Percentiles rank a stretch among this genome's conserved stretches.
These are phyloP conservation scores for Rhynchosporium graminicola DNA, from an alignment of 2,329 filamentous ascomycete genomes.

Conservation along the genomic window DNA sequence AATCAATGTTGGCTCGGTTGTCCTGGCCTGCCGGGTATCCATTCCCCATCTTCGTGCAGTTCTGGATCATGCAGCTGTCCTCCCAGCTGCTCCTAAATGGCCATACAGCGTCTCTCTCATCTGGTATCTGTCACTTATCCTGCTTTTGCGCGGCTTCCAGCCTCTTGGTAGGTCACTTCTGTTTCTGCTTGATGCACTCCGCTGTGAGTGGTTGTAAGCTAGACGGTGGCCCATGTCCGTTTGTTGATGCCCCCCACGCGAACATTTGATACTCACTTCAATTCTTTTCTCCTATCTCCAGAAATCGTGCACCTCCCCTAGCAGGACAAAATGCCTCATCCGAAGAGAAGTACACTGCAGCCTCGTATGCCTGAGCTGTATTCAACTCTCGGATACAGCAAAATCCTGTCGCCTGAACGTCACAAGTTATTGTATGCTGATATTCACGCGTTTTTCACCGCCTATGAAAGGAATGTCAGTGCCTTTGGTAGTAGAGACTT, in stretches of 20 bases:
- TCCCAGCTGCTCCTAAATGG: background rate
- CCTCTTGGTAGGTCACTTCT: background rate
- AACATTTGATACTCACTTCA: background rate
- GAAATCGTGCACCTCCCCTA: background rate
- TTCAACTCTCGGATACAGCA: constrained; percentile 1
- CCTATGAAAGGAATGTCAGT: background rate
- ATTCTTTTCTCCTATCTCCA: background rate
- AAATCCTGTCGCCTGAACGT: background rate
- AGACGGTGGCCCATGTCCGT: background rate
- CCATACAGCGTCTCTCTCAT: too few relatives aligned
- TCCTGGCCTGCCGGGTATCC: too few relatives aligned
- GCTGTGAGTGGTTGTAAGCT: background rate
- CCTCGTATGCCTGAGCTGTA: background rate
- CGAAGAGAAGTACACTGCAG: background rate
- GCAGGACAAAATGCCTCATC: background rate
- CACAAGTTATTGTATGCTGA: background rate
- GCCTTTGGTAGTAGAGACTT: background rate
- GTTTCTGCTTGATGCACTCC: background rate
- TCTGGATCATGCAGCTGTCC: background rate
- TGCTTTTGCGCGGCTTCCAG: too few relatives aligned
- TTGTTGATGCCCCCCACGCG: background rate
- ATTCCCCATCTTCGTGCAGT: background rate
- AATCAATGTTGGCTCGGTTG: too few relatives aligned
- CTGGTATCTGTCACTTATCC: too few relatives aligned
- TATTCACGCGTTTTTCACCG: background rate